Base-by-base conservation (phyloP, 202 grass and related monocot genomes). In the Digitaria exilis region DNA sequence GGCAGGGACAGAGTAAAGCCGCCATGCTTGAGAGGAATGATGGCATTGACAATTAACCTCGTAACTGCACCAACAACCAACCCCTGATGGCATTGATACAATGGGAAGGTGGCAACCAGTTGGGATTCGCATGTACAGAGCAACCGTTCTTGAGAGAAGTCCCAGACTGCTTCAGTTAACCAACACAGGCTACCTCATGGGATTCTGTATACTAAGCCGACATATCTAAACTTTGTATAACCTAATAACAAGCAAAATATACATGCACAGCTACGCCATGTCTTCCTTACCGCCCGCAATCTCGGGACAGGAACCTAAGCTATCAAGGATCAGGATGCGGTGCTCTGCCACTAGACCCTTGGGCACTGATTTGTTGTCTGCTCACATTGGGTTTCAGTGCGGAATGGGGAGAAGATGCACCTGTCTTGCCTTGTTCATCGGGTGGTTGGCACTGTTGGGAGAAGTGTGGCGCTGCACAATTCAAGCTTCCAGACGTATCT, bases 391-490 rank as follows among this genome's bases (percentile, higher is more conserved):
- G 69, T 84, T 78, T 84, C 66, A 63, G 60, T 32, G 12, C 22
- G 6, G 60, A 64, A 21, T 21, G 9, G 7, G 82, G 55, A 45
- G 80, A 86, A 84, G 80, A 76, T 62, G 85, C 65, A 9, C 45
- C 50, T 35, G 58, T 39, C 12, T 72, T 66, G 15, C 52, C 77
- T 7, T 28, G 75, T 31, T 65, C 80, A 89, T 84, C 45, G 34
- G 80, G 86, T 37, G 85, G 70, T 34, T 54, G 54, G 70, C 73
- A 84, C 19, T 80, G 51, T 35, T 90, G 83, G 14, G 82, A 81
- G 79, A 73, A 88, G 55, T 84, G 76, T n/a, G n/a, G n/a, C 21
- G 42, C 44, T 79, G 82, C 84, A 37, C 77, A 67, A 18, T 65
- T 88, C 0, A 15, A 44, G 1, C 55, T 83, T 73, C 22, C 30